Base-by-base conservation (phyloP, 1,284 basidiomycete species). In the Microbotryum silenes-acaulis region DNA sequence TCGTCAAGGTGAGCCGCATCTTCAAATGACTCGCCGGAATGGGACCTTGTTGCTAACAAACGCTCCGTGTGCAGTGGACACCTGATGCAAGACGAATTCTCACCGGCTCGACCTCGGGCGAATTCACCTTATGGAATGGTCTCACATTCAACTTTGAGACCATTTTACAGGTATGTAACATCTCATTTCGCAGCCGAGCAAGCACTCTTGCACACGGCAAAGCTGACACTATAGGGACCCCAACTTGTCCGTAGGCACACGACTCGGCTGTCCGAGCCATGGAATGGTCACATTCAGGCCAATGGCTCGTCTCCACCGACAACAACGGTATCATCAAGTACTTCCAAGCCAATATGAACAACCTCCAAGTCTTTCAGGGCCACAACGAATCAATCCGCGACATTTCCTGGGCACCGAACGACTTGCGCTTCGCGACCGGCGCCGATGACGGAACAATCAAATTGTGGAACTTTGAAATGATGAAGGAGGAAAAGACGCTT, bases 111-210 rank as follows among this genome's bases (percentile, higher is more conserved):
- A 92, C 92, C 31, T 91, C 88, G 69, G 96, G 96, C 59, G 94
- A 98, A 77, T 97, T 98, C 76, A 97, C 94, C 0, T 82, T 98
- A 6, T 98, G 96, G 94, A 98, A 98, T 72, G 94, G 93, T 21
- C 81, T 96, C 37, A 97, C 94, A 0, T 98, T 97, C 84, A 97
- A 98, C 79, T 98, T 98, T 75, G 94, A 98, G 76, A 97, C 94
- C 0, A 97, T 98, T 72, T 83, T 97, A 49, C 93, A 97, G 77
- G 75, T 74, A 4, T 33, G 66, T 56, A 5, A 14, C 44, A n/a
- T 27, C 14, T 33, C 58, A n/a, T 27, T 5, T 21, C 58, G 23
- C 37, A 42, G 6, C 14, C 14, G 23, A 50, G 48, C n/a, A 42
- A 21, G 10, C 5, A n/a, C n/a, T 56, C 33, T 23, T 29, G 54